These are phyloP conservation scores for Exophiala sp. DNA, from an alignment of 2,329 filamentous ascomycete species.

Conservation along the genomic window DNA sequence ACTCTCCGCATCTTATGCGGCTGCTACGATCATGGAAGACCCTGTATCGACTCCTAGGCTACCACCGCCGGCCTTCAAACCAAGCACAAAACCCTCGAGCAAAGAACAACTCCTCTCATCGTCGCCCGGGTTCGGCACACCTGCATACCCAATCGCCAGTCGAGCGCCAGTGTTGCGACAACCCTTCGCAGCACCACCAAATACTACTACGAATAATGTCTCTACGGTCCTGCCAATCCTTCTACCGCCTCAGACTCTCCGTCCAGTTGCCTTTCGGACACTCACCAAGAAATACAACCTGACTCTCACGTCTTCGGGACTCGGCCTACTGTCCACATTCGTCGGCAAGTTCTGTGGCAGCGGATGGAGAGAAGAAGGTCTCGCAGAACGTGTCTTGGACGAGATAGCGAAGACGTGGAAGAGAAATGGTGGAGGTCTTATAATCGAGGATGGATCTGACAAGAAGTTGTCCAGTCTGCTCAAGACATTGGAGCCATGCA, in stretches of 20 bases:
- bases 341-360: conserved; percentile 92
- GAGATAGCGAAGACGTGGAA: conserved; percentile 93
- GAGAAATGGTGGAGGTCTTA: conserved; percentile 78
- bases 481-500: conserved; percentile 77
- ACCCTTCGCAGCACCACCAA: conserved; percentile 33
- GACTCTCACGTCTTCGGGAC: conserved; percentile 80
- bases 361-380: conserved; percentile 91
- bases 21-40: conserved; percentile 27
- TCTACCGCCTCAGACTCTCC: conserved; percentile 78
- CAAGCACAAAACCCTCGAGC: conserved; percentile 28
- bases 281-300: conserved; percentile 98
- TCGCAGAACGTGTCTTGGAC: conserved; percentile 88
- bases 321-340: conserved; percentile 81
- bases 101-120: conserved; percentile 73
- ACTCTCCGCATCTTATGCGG: background rate
- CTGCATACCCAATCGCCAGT: conserved; percentile 65
- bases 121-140: conserved; percentile 85
- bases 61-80: conserved; percentile 20
- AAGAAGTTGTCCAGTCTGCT: conserved; percentile 74
- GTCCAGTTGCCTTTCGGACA: conserved; percentile 87
- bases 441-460: conserved; percentile 77
- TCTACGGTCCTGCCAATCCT: conserved; percentile 78
- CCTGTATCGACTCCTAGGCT: conserved; percentile 24
- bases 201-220: conserved; percentile 49
- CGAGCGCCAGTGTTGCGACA: conserved; percentile 38